phyloP scores from a whole-genome alignment of 129 eudicot genomes.

The Centrapalus pauciflorus region DNA sequence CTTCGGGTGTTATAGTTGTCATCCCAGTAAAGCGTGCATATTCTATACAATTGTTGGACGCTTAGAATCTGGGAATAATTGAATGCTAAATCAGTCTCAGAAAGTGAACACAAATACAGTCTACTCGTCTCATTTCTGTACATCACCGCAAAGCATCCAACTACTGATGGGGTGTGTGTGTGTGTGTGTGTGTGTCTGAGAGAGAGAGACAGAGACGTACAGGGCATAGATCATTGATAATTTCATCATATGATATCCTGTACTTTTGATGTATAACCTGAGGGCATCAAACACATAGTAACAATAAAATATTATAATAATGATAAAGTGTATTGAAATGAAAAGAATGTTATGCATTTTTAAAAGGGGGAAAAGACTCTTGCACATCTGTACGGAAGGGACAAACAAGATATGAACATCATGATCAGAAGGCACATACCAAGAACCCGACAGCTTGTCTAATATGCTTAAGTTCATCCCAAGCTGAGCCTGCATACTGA shows the following conservation, averaged over 20 bases:
- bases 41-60: slow-evolving; percentile 93
- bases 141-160: neutral
- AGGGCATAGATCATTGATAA: slow-evolving; percentile 88
- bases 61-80: slow-evolving; percentile 62
- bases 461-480: slow-evolving; percentile 98
- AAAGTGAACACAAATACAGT: neutral
- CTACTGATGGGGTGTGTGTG: neutral
- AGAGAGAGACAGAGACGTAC: slow-evolving; percentile 40
- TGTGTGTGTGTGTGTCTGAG: neutral
- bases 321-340: neutral
- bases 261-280: slow-evolving; percentile 98
- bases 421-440: slow-evolving; percentile 38
- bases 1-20: slow-evolving; percentile 94
- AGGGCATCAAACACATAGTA: slow-evolving; percentile 10
- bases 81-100: slow-evolving; percentile 9
- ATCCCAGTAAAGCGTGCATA: slow-evolving; percentile 96
- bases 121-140: neutral
- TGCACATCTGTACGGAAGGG: neutral
- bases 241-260: slow-evolving; percentile 90
- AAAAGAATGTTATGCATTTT: neutral
- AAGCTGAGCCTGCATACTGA: slow-evolving; percentile 91
- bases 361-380: neutral
- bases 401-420: neutral
- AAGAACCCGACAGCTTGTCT: slow-evolving; percentile 98
- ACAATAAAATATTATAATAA: slow-evolving; percentile 11